These are phyloP conservation scores for Silybum marianum DNA, from an alignment of 129 eudicot genomes.

Conservation along the genomic window DNA sequence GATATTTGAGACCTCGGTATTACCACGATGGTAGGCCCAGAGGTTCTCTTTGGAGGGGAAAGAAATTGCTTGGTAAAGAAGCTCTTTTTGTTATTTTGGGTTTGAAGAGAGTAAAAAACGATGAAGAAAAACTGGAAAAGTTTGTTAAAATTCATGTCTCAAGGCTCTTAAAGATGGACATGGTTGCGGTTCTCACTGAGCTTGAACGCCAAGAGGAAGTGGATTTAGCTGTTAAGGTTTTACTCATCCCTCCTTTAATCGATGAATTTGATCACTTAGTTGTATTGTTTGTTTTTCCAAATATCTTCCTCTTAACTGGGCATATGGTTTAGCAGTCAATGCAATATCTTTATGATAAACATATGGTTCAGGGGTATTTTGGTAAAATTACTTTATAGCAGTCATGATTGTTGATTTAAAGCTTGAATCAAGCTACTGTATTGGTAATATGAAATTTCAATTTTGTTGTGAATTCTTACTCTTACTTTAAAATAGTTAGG, in stretches of 20 bases:
- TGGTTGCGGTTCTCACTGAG: constrained; percentile 79
- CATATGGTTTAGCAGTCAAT: not conserved
- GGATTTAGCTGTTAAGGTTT: constrained; percentile 81
- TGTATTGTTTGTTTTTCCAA: constrained; percentile 8
- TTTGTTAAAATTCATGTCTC: constrained; percentile 77
- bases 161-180: constrained; percentile 84
- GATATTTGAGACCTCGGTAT: constrained; percentile 16
- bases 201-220: constrained; percentile 92
- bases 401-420: not conserved
- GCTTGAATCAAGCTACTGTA: not conserved
- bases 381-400: not conserved
- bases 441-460: not conserved
- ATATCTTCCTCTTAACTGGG: not conserved
- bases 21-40: constrained; percentile 94
- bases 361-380: not conserved
- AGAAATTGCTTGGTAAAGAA: constrained; percentile 87
- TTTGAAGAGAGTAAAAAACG: constrained; percentile 67
- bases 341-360: not conserved
- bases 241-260: constrained; percentile 5
- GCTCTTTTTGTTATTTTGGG: constrained; percentile 83
- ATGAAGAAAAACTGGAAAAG: constrained; percentile 63
- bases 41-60: constrained; percentile 95
- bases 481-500: not conserved
- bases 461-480: not conserved
- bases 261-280: not conserved